phyloP scores from a whole-genome alignment of 768 basidiomycete species.

The Pleurotus ostreatus region DNA sequence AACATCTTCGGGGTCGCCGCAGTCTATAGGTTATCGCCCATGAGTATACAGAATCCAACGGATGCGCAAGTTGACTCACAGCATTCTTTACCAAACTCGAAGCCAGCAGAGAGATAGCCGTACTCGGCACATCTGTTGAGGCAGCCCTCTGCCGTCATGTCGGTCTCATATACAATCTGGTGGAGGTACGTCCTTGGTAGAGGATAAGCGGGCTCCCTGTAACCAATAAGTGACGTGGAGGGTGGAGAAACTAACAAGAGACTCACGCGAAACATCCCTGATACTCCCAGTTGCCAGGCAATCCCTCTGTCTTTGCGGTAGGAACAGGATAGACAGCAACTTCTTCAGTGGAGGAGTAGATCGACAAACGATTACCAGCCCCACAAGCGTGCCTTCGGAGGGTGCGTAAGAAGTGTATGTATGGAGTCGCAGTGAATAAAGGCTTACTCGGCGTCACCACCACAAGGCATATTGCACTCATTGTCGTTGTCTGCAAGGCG shows the following conservation, averaged over 20 bases:
- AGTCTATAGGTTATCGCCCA: not conserved
- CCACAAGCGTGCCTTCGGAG: conserved; percentile 27
- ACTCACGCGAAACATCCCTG: conserved; percentile 62
- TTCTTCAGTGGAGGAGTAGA: conserved; percentile 46
- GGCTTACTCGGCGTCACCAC: conserved; percentile 58
- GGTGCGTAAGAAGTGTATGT: conserved; percentile 1
- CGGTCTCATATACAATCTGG: conserved; percentile 1
- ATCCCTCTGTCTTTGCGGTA: conserved; percentile 41
- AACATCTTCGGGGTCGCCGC: conserved; percentile 58
- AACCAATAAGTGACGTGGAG: not conserved
- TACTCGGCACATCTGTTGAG: conserved; percentile 31
- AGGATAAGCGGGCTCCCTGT: conserved; percentile 40
- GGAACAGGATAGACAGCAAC: conserved; percentile 60
- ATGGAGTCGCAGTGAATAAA: not conserved
- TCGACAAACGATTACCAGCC: conserved; percentile 35
- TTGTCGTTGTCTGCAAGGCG: conserved; percentile 21
- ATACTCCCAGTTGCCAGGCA: conserved; percentile 64
- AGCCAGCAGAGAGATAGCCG: conserved; percentile 37
- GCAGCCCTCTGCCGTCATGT: conserved; percentile 35
- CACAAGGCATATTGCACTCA: conserved; percentile 71
- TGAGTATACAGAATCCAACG: not conserved
- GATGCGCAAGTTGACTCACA: not conserved
- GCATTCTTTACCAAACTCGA: conserved; percentile 28
- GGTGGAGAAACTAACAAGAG: not conserved
- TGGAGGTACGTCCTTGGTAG: not conserved